Evolutionary conservation across 352 stramenopile genomes (phyloP).

Genomic region (Pythium apleroticum): DNA sequence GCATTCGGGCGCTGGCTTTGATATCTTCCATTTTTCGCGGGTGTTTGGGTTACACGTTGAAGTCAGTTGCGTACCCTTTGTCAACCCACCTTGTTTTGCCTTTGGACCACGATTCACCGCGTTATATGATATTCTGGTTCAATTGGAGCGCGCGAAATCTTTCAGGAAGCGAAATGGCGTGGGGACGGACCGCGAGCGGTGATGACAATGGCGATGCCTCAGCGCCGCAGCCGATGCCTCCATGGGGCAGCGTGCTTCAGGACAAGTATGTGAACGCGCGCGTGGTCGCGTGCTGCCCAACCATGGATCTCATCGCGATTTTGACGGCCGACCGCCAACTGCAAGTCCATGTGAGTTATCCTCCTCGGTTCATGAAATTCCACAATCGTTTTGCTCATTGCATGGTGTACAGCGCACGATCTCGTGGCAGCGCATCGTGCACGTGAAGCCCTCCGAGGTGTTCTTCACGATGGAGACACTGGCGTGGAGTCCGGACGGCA

Average conservation of each 20-base stretch:
- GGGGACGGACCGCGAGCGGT: neutral
- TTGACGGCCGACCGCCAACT: conserved; percentile 69
- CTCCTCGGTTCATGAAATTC: too few species aligned
- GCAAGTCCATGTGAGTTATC: conserved; percentile 61
- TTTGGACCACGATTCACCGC: neutral
- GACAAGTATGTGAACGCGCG: conserved; percentile 63
- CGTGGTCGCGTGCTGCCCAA: conserved; percentile 57
- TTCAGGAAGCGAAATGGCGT: neutral
- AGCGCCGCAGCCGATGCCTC: neutral
- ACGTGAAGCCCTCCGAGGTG: conserved; percentile 65
- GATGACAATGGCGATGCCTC: neutral
- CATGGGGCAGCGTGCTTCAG: conserved; percentile 65
- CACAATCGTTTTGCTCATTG: too few species aligned
- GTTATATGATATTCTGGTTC: neutral
- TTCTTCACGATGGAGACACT: conserved; percentile 51
- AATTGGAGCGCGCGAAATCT: conserved; percentile 6
- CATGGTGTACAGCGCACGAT: conserved; percentile 61
- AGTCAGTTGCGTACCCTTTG: neutral
- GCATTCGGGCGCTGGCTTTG: too few species aligned
- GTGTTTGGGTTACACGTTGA: neutral
- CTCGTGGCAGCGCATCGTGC: conserved; percentile 74
- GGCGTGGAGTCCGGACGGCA: conserved; percentile 65
- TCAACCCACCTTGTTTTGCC: neutral
- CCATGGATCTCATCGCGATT: conserved; percentile 78
- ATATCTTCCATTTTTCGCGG: neutral